A percentile compares a stretch with the other conserved stretches of the same genome.
These are phyloP conservation scores for Kwoniella shandongensis DNA, from an alignment of 768 basidiomycete genomes.

Conservation along the genomic window DNA sequence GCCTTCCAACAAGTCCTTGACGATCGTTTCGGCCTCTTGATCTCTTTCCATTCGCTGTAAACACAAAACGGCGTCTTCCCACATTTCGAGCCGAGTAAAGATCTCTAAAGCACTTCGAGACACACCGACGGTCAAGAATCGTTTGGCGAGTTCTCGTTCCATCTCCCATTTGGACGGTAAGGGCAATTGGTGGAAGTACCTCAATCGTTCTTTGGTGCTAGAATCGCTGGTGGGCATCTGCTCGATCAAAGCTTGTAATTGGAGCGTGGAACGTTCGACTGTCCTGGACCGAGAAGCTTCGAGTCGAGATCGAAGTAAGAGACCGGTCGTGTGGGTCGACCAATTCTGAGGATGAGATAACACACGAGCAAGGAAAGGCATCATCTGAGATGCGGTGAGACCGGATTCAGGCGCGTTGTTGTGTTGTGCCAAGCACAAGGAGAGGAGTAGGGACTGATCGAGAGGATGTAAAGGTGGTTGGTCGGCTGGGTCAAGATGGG, in stretches of 20 bases:
- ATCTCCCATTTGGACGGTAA: slow-evolving; percentile 91
- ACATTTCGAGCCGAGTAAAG: slow-evolving; percentile 93
- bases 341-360: slow-evolving; percentile 86
- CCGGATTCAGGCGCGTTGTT: slow-evolving; percentile 88
- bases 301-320: slow-evolving; percentile 86
- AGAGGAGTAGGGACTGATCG: slow-evolving; percentile 88
- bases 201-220: slow-evolving; percentile 68
- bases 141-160: slow-evolving; percentile 81
- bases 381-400: slow-evolving; percentile 86
- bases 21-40: slow-evolving; percentile 75
- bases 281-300: slow-evolving; percentile 86
- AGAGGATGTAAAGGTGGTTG: slow-evolving; percentile 88
- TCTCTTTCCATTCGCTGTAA: slow-evolving; percentile 76
- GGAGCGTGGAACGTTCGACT: slow-evolving; percentile 85
- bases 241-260: slow-evolving; percentile 92
- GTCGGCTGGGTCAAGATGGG: slow-evolving; percentile 73
- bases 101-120: slow-evolving; percentile 87
- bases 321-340: slow-evolving; percentile 95
- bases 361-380: slow-evolving; percentile 85
- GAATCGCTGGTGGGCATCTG: slow-evolving; percentile 92
- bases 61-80: slow-evolving; percentile 93
- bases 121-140: slow-evolving; percentile 82
- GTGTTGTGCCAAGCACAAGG: slow-evolving; percentile 73
- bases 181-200: slow-evolving; percentile 74
- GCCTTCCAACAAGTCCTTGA: slow-evolving; percentile 81